These are phyloP conservation scores for Inonotus hispidus DNA, from an alignment of 1,284 basidiomycete genomes.

Conservation along the genomic window DNA sequence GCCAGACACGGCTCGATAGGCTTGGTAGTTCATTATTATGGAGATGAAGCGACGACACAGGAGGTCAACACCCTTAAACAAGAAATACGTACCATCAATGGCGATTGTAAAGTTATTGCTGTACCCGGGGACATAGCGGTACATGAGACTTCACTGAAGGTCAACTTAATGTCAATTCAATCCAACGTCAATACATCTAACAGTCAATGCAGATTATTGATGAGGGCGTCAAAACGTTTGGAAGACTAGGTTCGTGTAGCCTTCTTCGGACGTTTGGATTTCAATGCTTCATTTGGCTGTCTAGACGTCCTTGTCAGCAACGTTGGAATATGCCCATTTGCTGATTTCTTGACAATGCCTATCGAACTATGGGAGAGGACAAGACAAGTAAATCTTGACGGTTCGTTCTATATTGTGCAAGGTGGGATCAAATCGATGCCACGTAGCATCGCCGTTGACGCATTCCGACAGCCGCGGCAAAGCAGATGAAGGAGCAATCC, in stretches of 20 bases:
- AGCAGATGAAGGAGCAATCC: conserved; percentile 67
- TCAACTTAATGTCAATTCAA: conserved; percentile 23
- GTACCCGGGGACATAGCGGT: conserved; percentile 68
- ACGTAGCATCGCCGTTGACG: not conserved
- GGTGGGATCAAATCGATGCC: conserved; percentile 30
- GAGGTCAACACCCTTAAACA: conserved; percentile 44
- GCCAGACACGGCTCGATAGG: conserved; percentile 63
- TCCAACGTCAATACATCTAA: not conserved
- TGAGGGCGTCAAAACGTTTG: conserved; percentile 51
- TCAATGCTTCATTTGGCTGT: not conserved
- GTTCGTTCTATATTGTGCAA: conserved; percentile 74
- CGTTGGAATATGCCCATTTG: conserved; percentile 79
- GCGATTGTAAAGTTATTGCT: conserved; percentile 32
- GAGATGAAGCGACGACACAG: conserved; percentile 48
- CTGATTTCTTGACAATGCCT: conserved; percentile 74
- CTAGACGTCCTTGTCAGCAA: conserved; percentile 59
- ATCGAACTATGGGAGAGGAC: conserved; percentile 64
- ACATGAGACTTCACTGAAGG: conserved; percentile 54
- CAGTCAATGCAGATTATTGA: conserved; percentile 49
- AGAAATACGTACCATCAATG: conserved; percentile 38
- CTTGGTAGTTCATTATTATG: conserved; percentile 67
- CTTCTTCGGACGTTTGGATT: conserved; percentile 31
- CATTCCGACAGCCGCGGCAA: conserved; percentile 52
- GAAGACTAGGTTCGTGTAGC: conserved; percentile 56
- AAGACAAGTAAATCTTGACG: conserved; percentile 72